Evolutionary conservation across 306 rosid genomes (phyloP).

Genomic region (Vigna angularis): DNA sequence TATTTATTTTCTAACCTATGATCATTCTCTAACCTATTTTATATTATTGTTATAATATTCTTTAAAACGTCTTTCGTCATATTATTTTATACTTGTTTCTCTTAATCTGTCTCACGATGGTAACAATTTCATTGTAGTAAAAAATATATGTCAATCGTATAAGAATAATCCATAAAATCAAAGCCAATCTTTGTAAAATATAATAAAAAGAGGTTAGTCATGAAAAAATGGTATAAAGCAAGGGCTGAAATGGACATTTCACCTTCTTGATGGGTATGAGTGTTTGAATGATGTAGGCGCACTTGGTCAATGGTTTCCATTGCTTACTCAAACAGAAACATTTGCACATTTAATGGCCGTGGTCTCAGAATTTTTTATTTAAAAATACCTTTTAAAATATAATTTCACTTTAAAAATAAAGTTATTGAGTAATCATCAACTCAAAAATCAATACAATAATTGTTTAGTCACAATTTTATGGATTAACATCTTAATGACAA

Average conservation of each 20-base stretch:
- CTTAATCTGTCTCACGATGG: neutral
- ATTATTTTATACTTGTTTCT: neutral
- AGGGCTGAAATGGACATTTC: constrained; percentile 40
- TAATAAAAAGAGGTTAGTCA: neutral
- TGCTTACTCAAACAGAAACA: constrained; percentile 9
- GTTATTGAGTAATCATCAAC: neutral
- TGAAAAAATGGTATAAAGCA: neutral
- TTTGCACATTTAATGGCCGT: neutral
- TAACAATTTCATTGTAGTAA: neutral
- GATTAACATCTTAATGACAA: neutral
- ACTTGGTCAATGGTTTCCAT: constrained; percentile 28
- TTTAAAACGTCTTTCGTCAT: neutral
- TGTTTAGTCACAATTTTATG: neutral
- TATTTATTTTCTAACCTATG: constrained; percentile 18
- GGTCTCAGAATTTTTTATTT: neutral
- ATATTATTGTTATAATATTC: neutral
- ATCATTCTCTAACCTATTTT: constrained; percentile 38
- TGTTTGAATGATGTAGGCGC: constrained; percentile 4
- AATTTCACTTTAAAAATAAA: too few species aligned
- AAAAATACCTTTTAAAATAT: too few species aligned
- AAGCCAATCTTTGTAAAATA: constrained; percentile 36
- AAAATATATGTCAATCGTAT: neutral
- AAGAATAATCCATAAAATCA: constrained; percentile 42
- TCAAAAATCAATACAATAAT: neutral
- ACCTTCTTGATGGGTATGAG: neutral